Percentiles rank a stretch among this genome's conserved stretches.
phyloP scores from a whole-genome alignment of 2,329 filamentous ascomycete species.

The Akanthomyces muscarius region DNA sequence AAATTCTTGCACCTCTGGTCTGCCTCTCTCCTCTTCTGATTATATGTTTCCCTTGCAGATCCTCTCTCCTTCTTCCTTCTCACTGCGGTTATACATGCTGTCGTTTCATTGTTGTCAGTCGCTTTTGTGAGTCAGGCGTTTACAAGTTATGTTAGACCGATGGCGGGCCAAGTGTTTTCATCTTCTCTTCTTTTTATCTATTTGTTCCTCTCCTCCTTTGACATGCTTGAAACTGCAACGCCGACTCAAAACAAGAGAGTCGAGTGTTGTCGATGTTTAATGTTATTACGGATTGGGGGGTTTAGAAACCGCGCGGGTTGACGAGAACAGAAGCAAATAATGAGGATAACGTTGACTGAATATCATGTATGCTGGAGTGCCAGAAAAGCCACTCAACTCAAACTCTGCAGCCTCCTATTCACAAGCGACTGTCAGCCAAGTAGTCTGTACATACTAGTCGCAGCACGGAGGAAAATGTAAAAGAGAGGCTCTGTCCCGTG shows the following conservation, averaged over 20 bases:
- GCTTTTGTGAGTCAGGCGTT: not conserved
- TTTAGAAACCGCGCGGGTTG: not conserved
- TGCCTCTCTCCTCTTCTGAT: not conserved
- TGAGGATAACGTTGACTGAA: not conserved
- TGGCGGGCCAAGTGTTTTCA: not conserved
- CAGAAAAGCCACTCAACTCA: not conserved
- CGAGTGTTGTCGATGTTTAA: not conserved
- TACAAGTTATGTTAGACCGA: not conserved
- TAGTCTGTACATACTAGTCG: too few species aligned
- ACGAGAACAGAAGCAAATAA: not conserved
- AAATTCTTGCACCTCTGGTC: not conserved
- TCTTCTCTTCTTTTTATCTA: not conserved
- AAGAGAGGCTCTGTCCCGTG: too few species aligned
- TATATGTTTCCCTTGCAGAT: not conserved
- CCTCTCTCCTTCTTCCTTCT: not conserved
- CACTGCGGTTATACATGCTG: not conserved
- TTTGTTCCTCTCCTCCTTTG: not conserved
- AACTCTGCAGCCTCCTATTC: not conserved
- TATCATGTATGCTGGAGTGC: not conserved
- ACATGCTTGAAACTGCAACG: not conserved
- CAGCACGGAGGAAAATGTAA: too few species aligned
- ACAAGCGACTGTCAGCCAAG: too few species aligned
- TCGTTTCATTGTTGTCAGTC: not conserved
- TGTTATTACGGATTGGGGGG: not conserved
- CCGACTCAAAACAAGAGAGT: too few species aligned